Conservation (phyloP, 2,329 filamentous ascomycete species). For the Pyricularia sp. region DNA sequence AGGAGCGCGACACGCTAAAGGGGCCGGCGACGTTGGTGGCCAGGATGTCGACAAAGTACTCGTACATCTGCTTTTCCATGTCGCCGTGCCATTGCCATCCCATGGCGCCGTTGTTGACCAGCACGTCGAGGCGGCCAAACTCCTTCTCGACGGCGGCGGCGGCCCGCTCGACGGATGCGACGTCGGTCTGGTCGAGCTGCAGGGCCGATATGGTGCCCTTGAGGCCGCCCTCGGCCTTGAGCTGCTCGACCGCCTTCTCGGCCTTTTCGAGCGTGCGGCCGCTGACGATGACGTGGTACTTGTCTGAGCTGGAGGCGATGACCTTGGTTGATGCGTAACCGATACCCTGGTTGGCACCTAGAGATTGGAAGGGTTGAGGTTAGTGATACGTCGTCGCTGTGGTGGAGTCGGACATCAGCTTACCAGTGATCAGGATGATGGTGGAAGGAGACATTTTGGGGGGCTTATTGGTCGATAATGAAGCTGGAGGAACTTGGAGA, state of each 20-base stretch:
- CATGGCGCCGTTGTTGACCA: slow-evolving; percentile 22
- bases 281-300: slow-evolving; percentile 29
- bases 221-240: slow-evolving; percentile 9
- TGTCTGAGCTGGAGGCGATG: slow-evolving; percentile 22
- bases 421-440: slow-evolving; percentile 3
- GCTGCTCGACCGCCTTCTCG: slow-evolving; percentile 21
- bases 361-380: slow-evolving; percentile 6
- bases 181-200: slow-evolving; percentile 30
- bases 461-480: background rate
- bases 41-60: slow-evolving; percentile 11
- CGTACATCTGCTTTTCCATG: background rate
- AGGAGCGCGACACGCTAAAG: slow-evolving; percentile 18
- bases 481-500: background rate
- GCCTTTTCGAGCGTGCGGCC: slow-evolving; percentile 25
- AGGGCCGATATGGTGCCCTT: slow-evolving; percentile 22
- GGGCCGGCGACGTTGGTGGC: slow-evolving; percentile 22
- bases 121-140: slow-evolving; percentile 23
- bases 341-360: slow-evolving; percentile 32
- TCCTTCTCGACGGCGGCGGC: slow-evolving; percentile 16
- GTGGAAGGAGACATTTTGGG: slow-evolving; percentile 1
- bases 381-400: background rate
- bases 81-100: slow-evolving; percentile 1
- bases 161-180: slow-evolving; percentile 28
- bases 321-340: slow-evolving; percentile 30
- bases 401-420: background rate